Evolutionary conservation across 2,329 filamentous ascomycete species (phyloP), one percentile per base, ranked within the genome.

Genomic region (Myotisia sp.): DNA sequence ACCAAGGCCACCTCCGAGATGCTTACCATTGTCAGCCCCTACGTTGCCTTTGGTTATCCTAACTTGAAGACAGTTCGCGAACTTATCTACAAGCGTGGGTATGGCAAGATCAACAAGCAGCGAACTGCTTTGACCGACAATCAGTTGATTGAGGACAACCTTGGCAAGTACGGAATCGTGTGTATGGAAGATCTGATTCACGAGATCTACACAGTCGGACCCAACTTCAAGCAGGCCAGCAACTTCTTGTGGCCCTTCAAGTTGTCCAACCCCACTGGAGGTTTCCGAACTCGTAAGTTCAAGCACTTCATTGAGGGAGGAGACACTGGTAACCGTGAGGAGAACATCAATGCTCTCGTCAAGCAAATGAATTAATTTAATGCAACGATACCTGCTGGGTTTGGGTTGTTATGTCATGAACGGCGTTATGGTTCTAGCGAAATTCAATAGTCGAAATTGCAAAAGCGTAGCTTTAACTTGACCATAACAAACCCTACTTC

Each of bases 231-330:
- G 79, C 86, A 94, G 72, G 85, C 83, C 56, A 76, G 79, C 71
- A 98, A 95, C 80, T 95, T 95, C 78, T 70, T 95, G 51, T 98
- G 90, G 90, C 90, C 90, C 60, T 98, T 98, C 79, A 95, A 98
- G 81, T 81, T 98, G 51, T 85, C 76, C 76, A 94, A 92, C 77
- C 90, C 90, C 60, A 95, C 70, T 53, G 90, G 90, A 63, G 87
- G 90, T 48, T 98, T 95, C 84, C 79, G 80, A 53, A 67, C 80
- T 55, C 75, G 90, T 68, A 98, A 95, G 74, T 95, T 95, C 78
- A 90, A 85, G 74, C 86, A 95, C 73, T 95, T 83, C 71, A 82
- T 95, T 46, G 82, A 94, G 74, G 90, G 87, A 67, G 90, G 90
- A 79, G 90, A 98, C 67, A 71, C 92, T 53, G 90, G 90, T 63